Percentiles rank a stretch among this genome's conserved stretches.
Conservation (phyloP, 169 alveolate genomes). For the Plasmodium reichenowi region DNA sequence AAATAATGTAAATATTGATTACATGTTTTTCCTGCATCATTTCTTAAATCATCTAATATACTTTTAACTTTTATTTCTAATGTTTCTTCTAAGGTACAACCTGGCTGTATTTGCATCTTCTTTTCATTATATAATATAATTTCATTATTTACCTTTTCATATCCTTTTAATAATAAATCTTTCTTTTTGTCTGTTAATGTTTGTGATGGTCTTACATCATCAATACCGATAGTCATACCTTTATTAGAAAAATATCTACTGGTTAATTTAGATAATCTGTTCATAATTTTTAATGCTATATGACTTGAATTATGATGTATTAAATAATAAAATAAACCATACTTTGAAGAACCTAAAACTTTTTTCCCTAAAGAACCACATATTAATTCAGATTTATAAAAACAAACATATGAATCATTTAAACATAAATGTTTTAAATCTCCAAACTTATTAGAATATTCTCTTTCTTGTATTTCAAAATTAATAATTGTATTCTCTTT, state of each 20-base stretch:
- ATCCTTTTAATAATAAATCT: constrained; percentile 89
- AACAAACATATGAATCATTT: constrained; percentile 96
- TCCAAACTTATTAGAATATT: constrained; percentile 79
- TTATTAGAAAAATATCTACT: constrained; percentile 96
- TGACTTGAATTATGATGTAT: constrained; percentile 93
- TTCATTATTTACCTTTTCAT: constrained; percentile 91
- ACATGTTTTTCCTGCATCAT: constrained; percentile 95
- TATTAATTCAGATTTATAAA: constrained; percentile 95
- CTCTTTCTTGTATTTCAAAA: constrained; percentile 92
- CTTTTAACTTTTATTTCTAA: constrained; percentile 93
- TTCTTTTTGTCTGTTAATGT: constrained; percentile 78
- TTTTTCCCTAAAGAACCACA: constrained; percentile 97
- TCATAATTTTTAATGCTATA: constrained; percentile 95
- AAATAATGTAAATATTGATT: constrained; percentile 90
- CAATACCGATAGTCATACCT: constrained; percentile 99
- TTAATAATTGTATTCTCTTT: constrained; percentile 89
- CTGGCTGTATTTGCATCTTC: constrained; percentile 94
- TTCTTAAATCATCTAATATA: constrained; percentile 93
- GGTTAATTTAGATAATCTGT: constrained; percentile 95
- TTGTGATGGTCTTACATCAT: constrained; percentile 95
- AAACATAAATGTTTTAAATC: constrained; percentile 82
- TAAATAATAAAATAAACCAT: constrained; percentile 94
- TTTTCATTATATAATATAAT: constrained; percentile 90
- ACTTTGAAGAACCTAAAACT: constrained; percentile 92
- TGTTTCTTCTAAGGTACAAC: constrained; percentile 96